Conservation (phyloP, 495 filamentous ascomycete species). For the Aspergillus coremiiformis region DNA sequence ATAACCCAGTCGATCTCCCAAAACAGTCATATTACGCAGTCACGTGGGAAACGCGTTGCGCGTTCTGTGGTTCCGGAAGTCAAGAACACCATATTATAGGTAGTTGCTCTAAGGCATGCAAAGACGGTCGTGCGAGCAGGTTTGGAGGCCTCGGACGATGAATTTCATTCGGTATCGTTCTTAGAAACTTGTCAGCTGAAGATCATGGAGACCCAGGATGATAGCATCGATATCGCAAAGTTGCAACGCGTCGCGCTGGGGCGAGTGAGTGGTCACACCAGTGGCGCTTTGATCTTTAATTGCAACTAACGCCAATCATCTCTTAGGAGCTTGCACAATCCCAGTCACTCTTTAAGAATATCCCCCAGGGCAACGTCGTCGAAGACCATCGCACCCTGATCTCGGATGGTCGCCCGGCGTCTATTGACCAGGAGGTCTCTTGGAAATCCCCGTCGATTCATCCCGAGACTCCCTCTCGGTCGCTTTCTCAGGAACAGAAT, state of each 20-base stretch:
- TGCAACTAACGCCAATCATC: conserved; percentile 25
- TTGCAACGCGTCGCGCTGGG: conserved; percentile 46
- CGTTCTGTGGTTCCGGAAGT: conserved; percentile 17
- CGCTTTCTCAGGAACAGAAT: conserved; percentile 14
- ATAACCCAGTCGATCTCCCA: too few relatives aligned
- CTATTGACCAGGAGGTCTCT: neutral
- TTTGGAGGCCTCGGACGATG: neutral
- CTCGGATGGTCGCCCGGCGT: neutral
- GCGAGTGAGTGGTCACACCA: conserved; percentile 31
- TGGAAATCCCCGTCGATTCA: conserved; percentile 3
- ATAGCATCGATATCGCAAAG: conserved; percentile 44
- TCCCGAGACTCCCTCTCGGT: neutral
- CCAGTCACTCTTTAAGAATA: conserved; percentile 15
- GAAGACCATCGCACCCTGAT: neutral
- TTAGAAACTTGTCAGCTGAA: neutral
- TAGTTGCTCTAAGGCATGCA: neutral
- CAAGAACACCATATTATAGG: neutral
- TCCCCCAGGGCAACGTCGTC: neutral
- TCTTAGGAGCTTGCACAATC: conserved; percentile 28
- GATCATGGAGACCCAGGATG: conserved; percentile 39
- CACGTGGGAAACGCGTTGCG: conserved; percentile 38
- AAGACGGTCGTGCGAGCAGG: too few relatives aligned
- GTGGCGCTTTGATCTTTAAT: conserved; percentile 23
- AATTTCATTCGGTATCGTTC: neutral
- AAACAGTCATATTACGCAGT: conserved; percentile 27